phyloP scores from a whole-genome alignment of 768 basidiomycete species.

The Daedalea quercina region DNA sequence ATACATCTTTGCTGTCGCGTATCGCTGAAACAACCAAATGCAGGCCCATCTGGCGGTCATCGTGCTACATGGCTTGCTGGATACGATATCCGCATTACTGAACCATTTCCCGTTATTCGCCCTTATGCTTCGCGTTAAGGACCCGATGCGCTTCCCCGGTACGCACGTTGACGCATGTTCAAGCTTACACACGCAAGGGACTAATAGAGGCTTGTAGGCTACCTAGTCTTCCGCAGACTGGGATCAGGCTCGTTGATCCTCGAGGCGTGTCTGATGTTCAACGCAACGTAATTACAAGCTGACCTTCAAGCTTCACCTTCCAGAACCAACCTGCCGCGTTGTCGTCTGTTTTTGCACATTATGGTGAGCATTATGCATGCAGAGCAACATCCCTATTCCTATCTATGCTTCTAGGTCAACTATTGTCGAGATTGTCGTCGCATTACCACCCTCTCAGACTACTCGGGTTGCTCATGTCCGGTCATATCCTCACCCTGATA shows the following conservation, averaged over 20 bases:
- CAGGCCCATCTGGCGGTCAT: slow-evolving; percentile 53
- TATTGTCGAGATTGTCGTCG: slow-evolving; percentile 9
- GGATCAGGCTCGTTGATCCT: slow-evolving; percentile 6
- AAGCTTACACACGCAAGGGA: neutral
- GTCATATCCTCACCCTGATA: slow-evolving; percentile 10
- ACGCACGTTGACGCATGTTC: too few species aligned
- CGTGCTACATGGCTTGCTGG: slow-evolving; percentile 51
- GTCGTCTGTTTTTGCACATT: slow-evolving; percentile 17
- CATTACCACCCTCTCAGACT: slow-evolving; percentile 15
- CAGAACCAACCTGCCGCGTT: slow-evolving; percentile 14
- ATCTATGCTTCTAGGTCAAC: slow-evolving; percentile 6
- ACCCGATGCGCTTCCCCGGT: slow-evolving; percentile 82
- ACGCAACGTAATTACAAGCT: neutral
- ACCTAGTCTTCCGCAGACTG: neutral
- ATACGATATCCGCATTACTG: slow-evolving; percentile 68
- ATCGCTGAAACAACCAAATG: neutral
- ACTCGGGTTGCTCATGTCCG: slow-evolving; percentile 11
- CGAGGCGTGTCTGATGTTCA: slow-evolving; percentile 3
- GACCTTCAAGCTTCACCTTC: neutral
- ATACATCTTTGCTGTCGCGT: neutral
- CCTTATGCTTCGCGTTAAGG: slow-evolving; percentile 76
- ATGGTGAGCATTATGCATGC: slow-evolving; percentile 6
- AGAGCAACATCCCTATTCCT: neutral
- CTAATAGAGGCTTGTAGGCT: neutral
- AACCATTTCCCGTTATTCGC: slow-evolving; percentile 93